These are phyloP conservation scores for Xerocomellus dryophilus DNA, from an alignment of 768 basidiomycete species.

Conservation along the genomic window DNA sequence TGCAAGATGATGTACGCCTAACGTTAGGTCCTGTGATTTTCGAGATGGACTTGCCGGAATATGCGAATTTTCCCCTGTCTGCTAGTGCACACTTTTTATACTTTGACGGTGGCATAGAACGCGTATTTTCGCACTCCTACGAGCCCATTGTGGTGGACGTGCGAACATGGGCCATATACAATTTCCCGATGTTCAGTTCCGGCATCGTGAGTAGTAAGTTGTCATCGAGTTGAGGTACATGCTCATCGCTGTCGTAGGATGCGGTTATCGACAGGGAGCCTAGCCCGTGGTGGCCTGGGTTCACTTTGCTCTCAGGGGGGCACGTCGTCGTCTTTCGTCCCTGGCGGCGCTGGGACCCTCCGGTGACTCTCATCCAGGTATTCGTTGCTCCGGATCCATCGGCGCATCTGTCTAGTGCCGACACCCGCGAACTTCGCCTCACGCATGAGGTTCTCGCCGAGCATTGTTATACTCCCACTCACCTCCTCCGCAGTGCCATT, in stretches of 20 bases:
- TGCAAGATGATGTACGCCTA: slow-evolving; percentile 11
- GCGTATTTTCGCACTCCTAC: slow-evolving; percentile 3
- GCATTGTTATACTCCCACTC: slow-evolving; percentile 3
- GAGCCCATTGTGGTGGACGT: slow-evolving; percentile 17
- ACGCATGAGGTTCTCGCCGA: slow-evolving; percentile 17
- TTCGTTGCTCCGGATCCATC: slow-evolving; percentile 11
- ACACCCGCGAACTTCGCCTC: slow-evolving; percentile 11
- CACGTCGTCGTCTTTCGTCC: slow-evolving; percentile 18
- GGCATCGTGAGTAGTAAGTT: slow-evolving; percentile 9
- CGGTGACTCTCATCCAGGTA: slow-evolving; percentile 17
- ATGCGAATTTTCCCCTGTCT: slow-evolving; percentile 16
- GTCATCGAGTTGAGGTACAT: background rate
- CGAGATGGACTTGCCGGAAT: slow-evolving; percentile 19
- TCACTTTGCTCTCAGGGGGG: slow-evolving; percentile 13
- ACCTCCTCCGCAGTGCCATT: slow-evolving; percentile 12
- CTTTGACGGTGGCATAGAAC: slow-evolving; percentile 17
- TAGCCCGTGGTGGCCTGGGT: slow-evolving; percentile 4
- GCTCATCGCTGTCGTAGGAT: slow-evolving; percentile 7
- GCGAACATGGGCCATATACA: slow-evolving; percentile 16
- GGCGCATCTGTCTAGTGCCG: background rate
- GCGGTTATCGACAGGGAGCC: background rate
- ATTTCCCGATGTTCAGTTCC: slow-evolving; percentile 16
- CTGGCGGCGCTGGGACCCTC: slow-evolving; percentile 1
- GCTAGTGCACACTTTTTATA: slow-evolving; percentile 15
- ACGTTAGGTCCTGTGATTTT: slow-evolving; percentile 11